Evolutionary conservation across 768 basidiomycete species (phyloP).

Genomic region (Suillus alpinus): DNA sequence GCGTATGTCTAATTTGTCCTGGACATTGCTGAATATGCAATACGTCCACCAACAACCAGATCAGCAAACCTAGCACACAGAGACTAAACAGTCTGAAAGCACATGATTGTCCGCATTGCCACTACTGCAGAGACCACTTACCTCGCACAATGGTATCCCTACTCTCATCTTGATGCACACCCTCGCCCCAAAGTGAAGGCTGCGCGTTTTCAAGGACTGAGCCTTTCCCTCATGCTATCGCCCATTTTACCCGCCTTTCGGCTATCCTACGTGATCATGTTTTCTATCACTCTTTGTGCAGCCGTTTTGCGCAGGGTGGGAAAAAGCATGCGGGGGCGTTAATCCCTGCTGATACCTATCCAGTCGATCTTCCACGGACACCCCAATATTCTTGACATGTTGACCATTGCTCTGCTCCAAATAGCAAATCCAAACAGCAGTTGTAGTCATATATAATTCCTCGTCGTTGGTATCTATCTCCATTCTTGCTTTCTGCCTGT

Average conservation of each 20-base stretch:
- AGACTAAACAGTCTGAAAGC: too few relatives aligned
- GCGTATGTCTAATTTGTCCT: too few relatives aligned
- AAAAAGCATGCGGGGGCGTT: slow-evolving; percentile 20
- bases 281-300: slow-evolving; percentile 28
- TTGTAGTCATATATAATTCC: background rate
- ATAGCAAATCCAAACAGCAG: background rate
- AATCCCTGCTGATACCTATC: slow-evolving; percentile 5
- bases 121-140: too few relatives aligned
- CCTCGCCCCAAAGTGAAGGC: background rate
- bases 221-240: slow-evolving; percentile 4
- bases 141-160: slow-evolving; percentile 20
- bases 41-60: too few relatives aligned
- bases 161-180: slow-evolving; percentile 6
- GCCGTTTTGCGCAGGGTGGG: slow-evolving; percentile 25
- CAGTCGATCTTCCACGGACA: background rate
- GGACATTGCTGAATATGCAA: too few relatives aligned
- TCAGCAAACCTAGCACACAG: too few relatives aligned
- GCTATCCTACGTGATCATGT: slow-evolving; percentile 22
- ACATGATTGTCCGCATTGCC: too few relatives aligned
- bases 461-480: background rate
- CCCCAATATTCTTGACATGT: background rate
- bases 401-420: background rate
- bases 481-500: background rate
- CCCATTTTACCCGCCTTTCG: slow-evolving; percentile 8
- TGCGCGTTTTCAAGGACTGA: background rate